Conservation (phyloP, 441 rosid genomes). For the Pelargonium cotyledonis region DNA sequence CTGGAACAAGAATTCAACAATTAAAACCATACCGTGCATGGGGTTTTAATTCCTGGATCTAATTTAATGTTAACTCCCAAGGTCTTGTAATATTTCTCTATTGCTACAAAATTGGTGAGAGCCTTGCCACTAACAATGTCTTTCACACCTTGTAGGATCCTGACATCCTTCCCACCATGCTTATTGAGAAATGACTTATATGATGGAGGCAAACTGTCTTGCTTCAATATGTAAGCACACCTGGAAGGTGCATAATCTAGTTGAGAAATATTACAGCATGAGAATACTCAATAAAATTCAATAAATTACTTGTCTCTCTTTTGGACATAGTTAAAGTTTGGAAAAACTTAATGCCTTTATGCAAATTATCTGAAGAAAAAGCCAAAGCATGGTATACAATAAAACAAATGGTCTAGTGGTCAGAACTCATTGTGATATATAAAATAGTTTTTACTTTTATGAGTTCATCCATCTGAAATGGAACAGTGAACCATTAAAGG, state of each 20-base stretch:
- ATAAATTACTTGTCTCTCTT: neutral
- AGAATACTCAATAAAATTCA: neutral
- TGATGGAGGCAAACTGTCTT: constrained; percentile 79
- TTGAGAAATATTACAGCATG: constrained; percentile 4
- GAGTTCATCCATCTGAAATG: neutral
- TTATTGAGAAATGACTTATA: constrained; percentile 82
- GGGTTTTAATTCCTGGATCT: constrained; percentile 73
- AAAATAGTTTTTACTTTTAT: neutral
- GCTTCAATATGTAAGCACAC: constrained; percentile 86
- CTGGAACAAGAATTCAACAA: constrained; percentile 19
- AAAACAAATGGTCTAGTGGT: neutral
- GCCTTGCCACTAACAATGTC: constrained; percentile 61
- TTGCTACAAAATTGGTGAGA: constrained; percentile 51
- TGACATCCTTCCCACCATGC: constrained; percentile 73
- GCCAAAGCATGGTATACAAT: neutral
- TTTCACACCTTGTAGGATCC: constrained; percentile 68
- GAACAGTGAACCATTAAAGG: neutral
- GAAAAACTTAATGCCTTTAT: too few relatives aligned
- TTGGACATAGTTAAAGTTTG: neutral
- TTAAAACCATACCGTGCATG: constrained; percentile 59
- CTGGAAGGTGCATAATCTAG: constrained; percentile 35
- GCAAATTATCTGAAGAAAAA: too few relatives aligned
- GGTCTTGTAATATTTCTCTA: constrained; percentile 64
- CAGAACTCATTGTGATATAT: neutral
- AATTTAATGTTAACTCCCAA: constrained; percentile 63